phyloP scores from a whole-genome alignment of 2,329 filamentous ascomycete genomes.

The Dothistroma septosporum region DNA sequence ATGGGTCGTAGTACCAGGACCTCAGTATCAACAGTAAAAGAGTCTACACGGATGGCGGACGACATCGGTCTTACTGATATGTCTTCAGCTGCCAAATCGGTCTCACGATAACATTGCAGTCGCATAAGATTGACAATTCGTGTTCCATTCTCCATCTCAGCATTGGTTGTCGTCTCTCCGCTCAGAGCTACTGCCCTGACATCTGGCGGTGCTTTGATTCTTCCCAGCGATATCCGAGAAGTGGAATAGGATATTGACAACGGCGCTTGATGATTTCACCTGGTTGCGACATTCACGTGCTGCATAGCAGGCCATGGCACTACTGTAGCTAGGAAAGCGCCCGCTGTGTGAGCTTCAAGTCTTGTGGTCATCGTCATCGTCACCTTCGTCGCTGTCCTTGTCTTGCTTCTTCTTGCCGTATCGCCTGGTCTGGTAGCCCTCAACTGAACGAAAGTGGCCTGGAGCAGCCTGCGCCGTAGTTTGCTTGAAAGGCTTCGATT shows the following conservation, averaged over 20 bases:
- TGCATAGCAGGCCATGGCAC: not conserved
- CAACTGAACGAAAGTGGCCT: slow-evolving; percentile 23
- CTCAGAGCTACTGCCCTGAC: not conserved
- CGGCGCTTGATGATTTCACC: too few relatives aligned
- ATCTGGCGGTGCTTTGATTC: not conserved
- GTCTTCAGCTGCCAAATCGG: too few relatives aligned
- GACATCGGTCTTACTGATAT: too few relatives aligned
- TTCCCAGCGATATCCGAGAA: not conserved
- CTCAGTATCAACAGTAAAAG: too few relatives aligned
- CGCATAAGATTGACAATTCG: too few relatives aligned
- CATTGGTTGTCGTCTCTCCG: too few relatives aligned
- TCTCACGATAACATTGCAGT: too few relatives aligned
- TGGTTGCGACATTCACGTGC: not conserved
- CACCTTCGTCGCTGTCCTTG: slow-evolving; percentile 10
- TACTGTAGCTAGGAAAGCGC: not conserved
- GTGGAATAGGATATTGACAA: not conserved
- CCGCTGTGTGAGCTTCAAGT: too few relatives aligned
- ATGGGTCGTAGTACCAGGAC: not conserved
- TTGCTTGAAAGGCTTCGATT: slow-evolving; percentile 15
- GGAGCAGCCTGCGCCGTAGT: slow-evolving; percentile 7
- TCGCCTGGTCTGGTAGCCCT: slow-evolving; percentile 30
- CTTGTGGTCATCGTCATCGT: slow-evolving; percentile 10
- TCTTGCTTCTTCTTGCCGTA: slow-evolving; percentile 7
- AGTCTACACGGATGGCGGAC: too few relatives aligned
- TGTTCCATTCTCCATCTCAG: too few relatives aligned